phyloP scores from a whole-genome alignment of 169 alveolate species.

The Cryptosporidium parvum region DNA sequence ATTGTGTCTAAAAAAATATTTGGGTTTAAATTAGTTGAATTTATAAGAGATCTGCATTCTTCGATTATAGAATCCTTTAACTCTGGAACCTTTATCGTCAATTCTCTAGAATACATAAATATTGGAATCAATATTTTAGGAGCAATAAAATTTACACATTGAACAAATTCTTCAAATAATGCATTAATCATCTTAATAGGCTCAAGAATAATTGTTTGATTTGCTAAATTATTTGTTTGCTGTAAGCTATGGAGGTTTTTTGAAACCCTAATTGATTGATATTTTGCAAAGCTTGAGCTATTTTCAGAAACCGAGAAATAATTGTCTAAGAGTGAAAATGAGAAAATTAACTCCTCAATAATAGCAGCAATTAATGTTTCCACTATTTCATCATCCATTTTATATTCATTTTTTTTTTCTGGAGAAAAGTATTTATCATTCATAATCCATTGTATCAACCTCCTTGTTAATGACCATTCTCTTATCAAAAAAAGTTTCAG shows the following conservation, averaged over 20 bases:
- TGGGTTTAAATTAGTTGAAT: conserved; percentile 1
- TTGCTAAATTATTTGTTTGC: background rate
- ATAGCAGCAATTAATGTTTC: conserved; percentile 34
- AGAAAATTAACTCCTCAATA: conserved; percentile 21
- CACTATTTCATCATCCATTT: background rate
- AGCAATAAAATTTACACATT: background rate
- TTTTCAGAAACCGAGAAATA: background rate
- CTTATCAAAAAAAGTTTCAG: conserved; percentile 76
- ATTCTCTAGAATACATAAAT: conserved; percentile 19
- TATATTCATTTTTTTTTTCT: conserved; percentile 3
- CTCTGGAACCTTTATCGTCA: conserved; percentile 37
- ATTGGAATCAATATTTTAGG: conserved; percentile 47
- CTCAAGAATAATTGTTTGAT: conserved; percentile 10
- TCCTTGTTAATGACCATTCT: conserved; percentile 82
- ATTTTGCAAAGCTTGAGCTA: background rate
- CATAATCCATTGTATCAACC: conserved; percentile 78
- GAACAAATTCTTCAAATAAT: conserved; percentile 33
- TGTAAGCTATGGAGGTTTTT: background rate
- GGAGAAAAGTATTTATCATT: background rate
- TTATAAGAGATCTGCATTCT: conserved; percentile 40
- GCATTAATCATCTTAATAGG: conserved; percentile 29
- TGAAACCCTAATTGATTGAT: conserved; percentile 13
- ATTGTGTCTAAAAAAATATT: conserved; percentile 25
- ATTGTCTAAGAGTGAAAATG: conserved; percentile 11
- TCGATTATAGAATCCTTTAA: conserved; percentile 1